Evolutionary conservation across 495 filamentous ascomycete genomes (phyloP), one percentile per base, ranked within the genome.

Genomic region (Hypomontagnella submonticulosa): DNA sequence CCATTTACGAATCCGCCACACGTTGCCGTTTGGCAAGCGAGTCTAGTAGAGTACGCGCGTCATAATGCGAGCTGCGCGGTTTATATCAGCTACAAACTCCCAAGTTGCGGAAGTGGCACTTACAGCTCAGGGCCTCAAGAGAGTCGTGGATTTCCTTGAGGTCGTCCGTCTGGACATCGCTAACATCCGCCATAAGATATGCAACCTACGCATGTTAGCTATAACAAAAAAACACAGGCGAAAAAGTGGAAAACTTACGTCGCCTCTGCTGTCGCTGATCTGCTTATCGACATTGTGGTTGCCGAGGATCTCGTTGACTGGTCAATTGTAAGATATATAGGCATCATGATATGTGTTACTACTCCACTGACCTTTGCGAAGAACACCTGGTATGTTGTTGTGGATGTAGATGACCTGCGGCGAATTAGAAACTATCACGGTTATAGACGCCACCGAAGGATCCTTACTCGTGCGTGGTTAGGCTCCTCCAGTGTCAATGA

Each of bases 241-340:
- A 48, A 46, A 19, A 34, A 27, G 12, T 16, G 27, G 19, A 53
- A 46, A 23, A 75, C 84, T 57, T 77, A 91, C 89, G 76, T 97
- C 94, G 66, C 92, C 95, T 81, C 90, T 88, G 79, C 88, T 95
- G 74, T 97, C 96, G 30, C 92, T 93, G 80, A 93, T 97, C 76
- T 99, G 96, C 81, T 97, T 97, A 74, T 97, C 95, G 61, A 99
- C 92, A 73, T 99, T 99, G 79, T 99, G 93, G 56, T 95, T 88
- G 12, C 87, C 91, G 60, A 98, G 86, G 56, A 97, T 90, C 68
- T 92, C 89, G 79, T 98, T 99, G 46, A 99, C 92, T 90, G 49
- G 50, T 20, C 32, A 43, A 43, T 16, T 42, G 36, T 71, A 34
- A 71, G 59, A 27, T 66, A 37, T 67, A 18, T 23, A 10, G 3